Base-by-base conservation (phyloP, 345 rosid genomes). In the Punica granatum region DNA sequence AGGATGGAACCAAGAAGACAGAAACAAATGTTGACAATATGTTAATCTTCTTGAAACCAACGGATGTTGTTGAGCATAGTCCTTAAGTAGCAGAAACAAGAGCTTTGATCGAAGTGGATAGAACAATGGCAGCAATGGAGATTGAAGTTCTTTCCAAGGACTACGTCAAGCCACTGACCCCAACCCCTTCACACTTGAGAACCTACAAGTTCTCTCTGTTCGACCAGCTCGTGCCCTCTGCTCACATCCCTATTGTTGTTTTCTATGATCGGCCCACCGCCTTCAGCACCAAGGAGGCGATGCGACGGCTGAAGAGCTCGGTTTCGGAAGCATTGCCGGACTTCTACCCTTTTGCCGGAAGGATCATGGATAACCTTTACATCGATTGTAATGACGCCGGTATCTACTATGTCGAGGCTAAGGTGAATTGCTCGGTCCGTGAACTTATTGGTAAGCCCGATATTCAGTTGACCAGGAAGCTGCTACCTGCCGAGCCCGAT, bases 341-440 rank as follows among this genome's bases (percentile, higher is more conserved):
- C n/a, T 75, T 77, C 30, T 73, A 75, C 61, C 72, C 70, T 9
- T 60, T 73, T 56, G 80, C 81, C 0, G 75, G 78, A 35, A 71
- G 70, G 74, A 44, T 68, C 18, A 67, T 64, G 34, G 76, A 73
- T 37, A 49, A 43, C 25, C 56, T 60, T 31, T 59, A 61, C 65
- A 70, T 75, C 0, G 77, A 77, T 16, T 77, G 81, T 26, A 75
- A 81, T 31, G 79, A 75, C 32, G 70, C 49, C 0, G 74, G 74
- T 0, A 49, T 67, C n/a, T 68, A 42, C 34, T 80, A 30, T 4
- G 26, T 66, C 2, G 70, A 73, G 49, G 75, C 81, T 19, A 36
- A 42, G 60, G 76, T 36, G 23, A 63, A 60, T 26, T 43, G 73
- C 63, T 19, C 70, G 9, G 67, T 73, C 3, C 31, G 43, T 6